Base-by-base conservation (phyloP, 305 asterid genomes). In the Petunia hybrid region DNA sequence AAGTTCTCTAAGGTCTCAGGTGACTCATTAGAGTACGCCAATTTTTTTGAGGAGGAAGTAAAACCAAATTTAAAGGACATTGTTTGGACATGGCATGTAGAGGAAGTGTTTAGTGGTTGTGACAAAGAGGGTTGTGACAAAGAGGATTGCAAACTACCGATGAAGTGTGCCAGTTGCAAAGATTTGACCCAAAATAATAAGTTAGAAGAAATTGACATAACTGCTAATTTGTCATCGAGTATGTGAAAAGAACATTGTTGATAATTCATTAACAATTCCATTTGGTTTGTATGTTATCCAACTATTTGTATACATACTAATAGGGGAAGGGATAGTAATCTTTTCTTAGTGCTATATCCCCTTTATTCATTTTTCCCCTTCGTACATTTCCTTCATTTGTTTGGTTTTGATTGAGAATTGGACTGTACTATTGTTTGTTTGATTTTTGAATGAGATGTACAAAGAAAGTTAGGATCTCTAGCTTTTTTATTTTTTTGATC, bases 21-120 rank as follows among this genome's bases (percentile, higher is more conserved):
- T 8, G 97, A 92, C 68, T 90, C 95, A 5, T 79, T 88, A 66
- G 97, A 92, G 86, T 91, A 90, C 48, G 79, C 79, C 39, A 91
- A 86, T 82, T 91, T 92, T 63, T 85, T 93, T 13, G 93, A 89
- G 42, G 95, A 91, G 80, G 95, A 91, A 35, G 83, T 86, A 6
- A 80, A 92, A 77, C 96, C 96, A 3, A 90, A 90, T 0, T 85
- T 92, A 61, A 86, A 87, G 70, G 96, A 91, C 70, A 89, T 92
- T 61, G 91, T 92, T 64, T 91, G 90, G 94, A 87, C 91, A 46
- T 92, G 97, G 97, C 91, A 86, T 87, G 97, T 90, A 1, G 94
- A 89, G 71, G 59, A 53, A 35, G 63, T 51, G 63, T 6, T 73
- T 3, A 73, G 63, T 73, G 63, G 10, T 36, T 73, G 78, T 73